phyloP scores from a whole-genome alignment of 345 rosid genomes.

The Chamaenerion angustifolium region DNA sequence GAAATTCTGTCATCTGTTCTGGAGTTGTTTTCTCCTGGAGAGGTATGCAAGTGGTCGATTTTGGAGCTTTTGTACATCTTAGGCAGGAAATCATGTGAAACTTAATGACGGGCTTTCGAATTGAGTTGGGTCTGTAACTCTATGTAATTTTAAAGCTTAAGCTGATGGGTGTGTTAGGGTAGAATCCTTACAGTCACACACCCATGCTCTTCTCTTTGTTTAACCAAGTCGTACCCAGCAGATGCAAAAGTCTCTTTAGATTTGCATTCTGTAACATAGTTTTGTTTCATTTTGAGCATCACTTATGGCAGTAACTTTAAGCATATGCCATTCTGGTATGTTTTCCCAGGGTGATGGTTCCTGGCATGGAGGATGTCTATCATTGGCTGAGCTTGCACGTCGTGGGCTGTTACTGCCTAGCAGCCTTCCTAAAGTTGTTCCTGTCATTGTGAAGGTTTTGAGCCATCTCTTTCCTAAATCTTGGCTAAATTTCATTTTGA shows the following conservation, averaged over 20 bases:
- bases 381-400: conserved; percentile 87
- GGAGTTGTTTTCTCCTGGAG: conserved; percentile 84
- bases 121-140: too few relatives aligned
- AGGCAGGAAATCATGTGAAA: too few relatives aligned
- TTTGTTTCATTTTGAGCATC: neutral
- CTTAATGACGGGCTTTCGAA: too few relatives aligned
- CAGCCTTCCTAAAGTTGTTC: conserved; percentile 77
- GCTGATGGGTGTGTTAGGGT: too few relatives aligned
- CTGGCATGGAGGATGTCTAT: conserved; percentile 99
- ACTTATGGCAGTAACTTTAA: conserved; percentile 1
- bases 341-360: conserved; percentile 90
- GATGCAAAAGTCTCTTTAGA: too few relatives aligned
- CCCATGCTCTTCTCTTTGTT: too few relatives aligned
- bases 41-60: conserved; percentile 31
- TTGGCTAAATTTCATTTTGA: too few relatives aligned
- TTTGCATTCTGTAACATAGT: too few relatives aligned
- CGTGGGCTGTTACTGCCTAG: conserved; percentile 88
- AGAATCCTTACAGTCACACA: too few relatives aligned
- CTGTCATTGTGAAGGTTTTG: conserved; percentile 73
- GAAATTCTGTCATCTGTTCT: conserved; percentile 78
- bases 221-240: too few relatives aligned
- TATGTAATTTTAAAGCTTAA: too few relatives aligned
- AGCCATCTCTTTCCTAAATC: too few relatives aligned
- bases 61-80: neutral
- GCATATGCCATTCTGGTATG: conserved; percentile 12